A percentile compares a stretch with the other conserved stretches of the same genome.
These are phyloP conservation scores for Sicyos baderoa DNA, from an alignment of 306 rosid species.

Conservation along the genomic window DNA sequence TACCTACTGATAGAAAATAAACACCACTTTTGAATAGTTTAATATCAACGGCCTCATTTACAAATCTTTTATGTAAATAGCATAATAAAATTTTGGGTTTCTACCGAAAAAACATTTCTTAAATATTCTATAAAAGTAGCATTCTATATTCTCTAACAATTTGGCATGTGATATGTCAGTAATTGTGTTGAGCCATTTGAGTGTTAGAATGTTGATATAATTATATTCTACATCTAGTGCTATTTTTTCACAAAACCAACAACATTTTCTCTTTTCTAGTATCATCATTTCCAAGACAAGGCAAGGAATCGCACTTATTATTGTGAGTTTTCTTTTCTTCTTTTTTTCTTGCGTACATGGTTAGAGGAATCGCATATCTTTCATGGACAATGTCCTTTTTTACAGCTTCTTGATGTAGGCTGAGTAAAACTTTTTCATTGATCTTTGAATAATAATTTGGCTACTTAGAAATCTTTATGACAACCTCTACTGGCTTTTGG, in stretches of 20 bases:
- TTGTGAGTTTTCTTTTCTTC: no score
- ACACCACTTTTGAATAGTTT: not conserved
- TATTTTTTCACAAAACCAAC: not conserved
- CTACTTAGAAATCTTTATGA: not conserved
- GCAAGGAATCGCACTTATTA: not conserved
- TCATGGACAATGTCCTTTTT: not conserved
- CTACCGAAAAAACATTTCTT: not conserved
- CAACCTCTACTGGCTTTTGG: not conserved
- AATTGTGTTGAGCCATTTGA: not conserved
- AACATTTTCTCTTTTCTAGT: not conserved
- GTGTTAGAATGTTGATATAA: no score
- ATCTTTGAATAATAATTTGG: not conserved
- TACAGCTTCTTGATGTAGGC: not conserved
- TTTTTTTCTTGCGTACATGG: no score
- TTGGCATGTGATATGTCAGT: not conserved
- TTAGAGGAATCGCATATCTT: not conserved
- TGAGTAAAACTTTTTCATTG: not conserved
- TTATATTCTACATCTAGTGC: not conserved
- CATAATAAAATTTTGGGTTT: not conserved
- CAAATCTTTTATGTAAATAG: not conserved
- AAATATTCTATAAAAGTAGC: not conserved
- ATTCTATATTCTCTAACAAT: not conserved
- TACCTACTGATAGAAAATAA: not conserved
- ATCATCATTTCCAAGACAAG: not conserved
- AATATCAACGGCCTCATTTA: not conserved